Base-by-base conservation (phyloP, 257 asterid species). In the Paraleonurus japonicus region DNA sequence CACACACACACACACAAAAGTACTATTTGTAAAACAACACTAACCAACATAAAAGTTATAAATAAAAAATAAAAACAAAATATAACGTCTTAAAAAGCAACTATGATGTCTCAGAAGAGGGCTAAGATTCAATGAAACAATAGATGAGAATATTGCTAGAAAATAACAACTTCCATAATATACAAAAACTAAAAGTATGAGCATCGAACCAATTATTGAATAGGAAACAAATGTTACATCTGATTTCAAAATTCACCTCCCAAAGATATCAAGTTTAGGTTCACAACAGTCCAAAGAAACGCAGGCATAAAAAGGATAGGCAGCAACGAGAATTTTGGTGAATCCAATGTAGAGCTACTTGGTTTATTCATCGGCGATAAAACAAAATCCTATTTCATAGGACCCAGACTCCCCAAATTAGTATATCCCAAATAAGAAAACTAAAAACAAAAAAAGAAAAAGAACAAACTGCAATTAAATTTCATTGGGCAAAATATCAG, bases 401-500 rank as follows among this genome's bases (percentile, higher is more conserved):
- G 27, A 39, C 23, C 30, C 28, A 16, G 15, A 20, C 27, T 33
- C 22, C 60, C 69, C 70, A 20, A 30, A 13, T 4, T 22, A 61
- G n/a, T n/a, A 4, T 54, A 70, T 2, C 33, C 61, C 27, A 12
- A 55, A 64, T 55, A 11, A 4, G 15, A 35, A 73, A 73, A 10
- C n/a, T 41, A 35, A 65, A 2, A 65, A 2, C 5, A 4, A 13
- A 15, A 71, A 8, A 45, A 43, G 53, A 11, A 27, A 41, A 28
- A 45, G 37, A 2, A 23, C 50, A 59, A 15, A 58, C 60, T 30
- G n/a, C 47, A 60, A 60, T 16, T 7, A 27, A 4, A 71, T 32
- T 72, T 47, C 62, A 50, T 33, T 20, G 23, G 7, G 20, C 69
- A 66, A 26, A 6, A 45, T 43, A 41, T 28, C 57, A 71, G 59